Evolutionary conservation across 78 protist genomes (phyloP), one percentile per base, ranked within the genome.

Genomic region (Parvularia atlantis): DNA sequence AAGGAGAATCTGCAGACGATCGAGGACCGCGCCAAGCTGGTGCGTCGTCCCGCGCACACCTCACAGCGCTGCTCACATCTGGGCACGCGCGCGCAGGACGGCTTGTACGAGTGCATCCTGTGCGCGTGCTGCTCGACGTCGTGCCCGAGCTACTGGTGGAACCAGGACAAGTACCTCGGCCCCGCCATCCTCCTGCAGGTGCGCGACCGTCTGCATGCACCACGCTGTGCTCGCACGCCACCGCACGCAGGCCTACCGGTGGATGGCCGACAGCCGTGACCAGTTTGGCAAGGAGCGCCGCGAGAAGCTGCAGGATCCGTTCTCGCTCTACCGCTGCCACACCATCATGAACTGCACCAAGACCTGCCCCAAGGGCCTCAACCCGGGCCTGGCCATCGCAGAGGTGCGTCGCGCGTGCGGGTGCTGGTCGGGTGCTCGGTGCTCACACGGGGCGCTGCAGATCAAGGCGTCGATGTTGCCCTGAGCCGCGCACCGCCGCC

Each of bases 111-210:
- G 82, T 91, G 96, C 81, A 84, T 91, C 44, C 81, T 91, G 64
- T 91, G 96, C 78, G 92, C 91, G 26, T 86, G 96, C 69, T 91
- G 96, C 72, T 72, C 89, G 56, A 76, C 90, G 16, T 77, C 89
- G 10, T 91, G 96, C 74, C 96, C 96, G 59, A 41, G 69, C 16
- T 91, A 87, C 82, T 91, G 96, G 96, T 91, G 96, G 96, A 79
- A 79, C 66, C 33, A 39, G 48, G 69, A 70, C 50, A 78, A 58
- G 88, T 84, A 84, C 76, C 71, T 89, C n/a, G 94, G 96, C 41
- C 96, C 96, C 37, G 89, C 93, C 19, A 91, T 84, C 11, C 90
- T 91, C 28, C 74, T 91, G 39, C 93, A 91, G 75, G 77, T n/a
- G n/a, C n/a, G n/a, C n/a, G n/a, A n/a, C n/a, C n/a, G n/a, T n/a